These are phyloP conservation scores for Pneumocystis canis DNA, from an alignment of 1,139 yeast genomes.

Conservation along the genomic window DNA sequence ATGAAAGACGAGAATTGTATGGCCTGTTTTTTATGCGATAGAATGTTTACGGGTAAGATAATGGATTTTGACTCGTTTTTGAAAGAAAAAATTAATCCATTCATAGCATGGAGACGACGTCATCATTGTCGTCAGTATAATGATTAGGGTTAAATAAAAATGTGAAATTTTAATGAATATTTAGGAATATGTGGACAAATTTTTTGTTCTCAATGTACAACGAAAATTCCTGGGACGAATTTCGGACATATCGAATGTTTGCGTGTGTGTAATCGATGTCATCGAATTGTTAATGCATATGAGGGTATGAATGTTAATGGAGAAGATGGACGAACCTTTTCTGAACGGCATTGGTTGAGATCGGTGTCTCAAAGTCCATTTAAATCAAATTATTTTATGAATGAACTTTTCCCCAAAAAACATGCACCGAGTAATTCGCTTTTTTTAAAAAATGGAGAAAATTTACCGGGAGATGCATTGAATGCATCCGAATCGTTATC, in stretches of 20 bases:
- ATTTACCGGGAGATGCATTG: neutral
- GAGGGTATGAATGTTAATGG: slow-evolving; percentile 18
- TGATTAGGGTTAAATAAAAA: too few relatives aligned
- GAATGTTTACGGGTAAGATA: slow-evolving; percentile 33
- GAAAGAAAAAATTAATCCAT: neutral
- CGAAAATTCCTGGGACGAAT: slow-evolving; percentile 58
- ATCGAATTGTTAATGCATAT: slow-evolving; percentile 41
- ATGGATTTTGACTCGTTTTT: neutral
- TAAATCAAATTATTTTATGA: neutral
- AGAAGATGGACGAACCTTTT: neutral
- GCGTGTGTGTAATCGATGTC: slow-evolving; percentile 69
- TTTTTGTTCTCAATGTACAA: slow-evolving; percentile 77
- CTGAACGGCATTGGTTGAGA: neutral
- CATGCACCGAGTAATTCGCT: neutral
- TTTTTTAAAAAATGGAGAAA: neutral
- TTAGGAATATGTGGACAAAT: slow-evolving; percentile 56
- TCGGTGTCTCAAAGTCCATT: neutral
- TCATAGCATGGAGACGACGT: slow-evolving; percentile 57
- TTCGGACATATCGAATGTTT: slow-evolving; percentile 51
- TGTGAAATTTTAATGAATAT: too few relatives aligned
- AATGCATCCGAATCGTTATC: neutral
- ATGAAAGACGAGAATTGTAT: slow-evolving; percentile 80
- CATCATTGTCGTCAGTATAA: slow-evolving; percentile 79
- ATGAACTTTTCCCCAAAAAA: neutral
- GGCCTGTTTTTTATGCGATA: slow-evolving; percentile 66